Evolutionary conservation across 345 rosid species (phyloP).

Genomic region (Gynandropsis gynandra): DNA sequence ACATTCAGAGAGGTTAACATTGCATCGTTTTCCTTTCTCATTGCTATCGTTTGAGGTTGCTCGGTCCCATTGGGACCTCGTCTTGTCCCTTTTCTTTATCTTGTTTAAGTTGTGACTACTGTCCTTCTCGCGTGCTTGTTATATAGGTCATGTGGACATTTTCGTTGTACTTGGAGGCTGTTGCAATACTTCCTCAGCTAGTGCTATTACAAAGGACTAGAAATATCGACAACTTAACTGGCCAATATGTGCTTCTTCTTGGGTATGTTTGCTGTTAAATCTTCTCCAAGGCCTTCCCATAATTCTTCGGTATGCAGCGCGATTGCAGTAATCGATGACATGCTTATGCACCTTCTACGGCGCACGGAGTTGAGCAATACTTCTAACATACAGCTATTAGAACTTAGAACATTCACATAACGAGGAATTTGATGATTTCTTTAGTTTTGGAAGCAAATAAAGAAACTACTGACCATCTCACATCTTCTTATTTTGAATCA

Average conservation of each 20-base stretch:
- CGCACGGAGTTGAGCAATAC: too few relatives aligned
- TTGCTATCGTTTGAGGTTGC: too few relatives aligned
- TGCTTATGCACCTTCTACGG: too few relatives aligned
- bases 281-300: too few relatives aligned
- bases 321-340: too few relatives aligned
- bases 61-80: not conserved
- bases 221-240: conserved; percentile 74
- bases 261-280: conserved; percentile 52
- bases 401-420: too few relatives aligned
- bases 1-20: conserved; percentile 56
- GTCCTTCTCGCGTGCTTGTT: too few relatives aligned
- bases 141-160: conserved; percentile 67
- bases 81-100: not conserved
- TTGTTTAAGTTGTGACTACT: conserved; percentile 2
- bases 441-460: too few relatives aligned
- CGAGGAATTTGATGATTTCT: too few relatives aligned
- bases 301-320: too few relatives aligned
- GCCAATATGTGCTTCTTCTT: conserved; percentile 70
- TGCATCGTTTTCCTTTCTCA: not conserved
- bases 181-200: conserved; percentile 80
- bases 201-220: conserved; percentile 71
- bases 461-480: too few relatives aligned
- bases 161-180: conserved; percentile 73
- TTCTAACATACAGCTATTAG: too few relatives aligned
- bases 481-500: conserved; percentile 22